Evolutionary conservation across 306 rosid genomes (phyloP).

Genomic region (Cajanus cajan): DNA sequence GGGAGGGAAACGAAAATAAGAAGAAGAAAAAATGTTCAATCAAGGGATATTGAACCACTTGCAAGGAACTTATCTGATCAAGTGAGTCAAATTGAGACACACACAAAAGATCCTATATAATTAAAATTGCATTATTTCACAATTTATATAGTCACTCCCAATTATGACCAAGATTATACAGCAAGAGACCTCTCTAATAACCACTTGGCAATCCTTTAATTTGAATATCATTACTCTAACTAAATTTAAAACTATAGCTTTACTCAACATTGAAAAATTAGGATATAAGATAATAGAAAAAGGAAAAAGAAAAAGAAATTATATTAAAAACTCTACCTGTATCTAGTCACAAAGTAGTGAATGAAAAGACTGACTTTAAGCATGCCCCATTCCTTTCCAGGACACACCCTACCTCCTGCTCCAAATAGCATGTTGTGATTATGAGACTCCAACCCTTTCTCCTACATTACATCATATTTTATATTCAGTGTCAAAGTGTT

Average conservation of each 20-base stretch:
- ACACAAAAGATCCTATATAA: neutral
- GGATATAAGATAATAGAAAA: neutral
- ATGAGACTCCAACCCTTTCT: constrained; percentile 56
- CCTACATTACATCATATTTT: constrained; percentile 41
- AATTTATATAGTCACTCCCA: neutral
- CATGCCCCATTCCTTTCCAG: constrained; percentile 78
- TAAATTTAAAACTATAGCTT: neutral
- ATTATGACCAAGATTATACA: neutral
- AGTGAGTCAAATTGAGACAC: neutral
- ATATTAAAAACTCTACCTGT: constrained; percentile 41
- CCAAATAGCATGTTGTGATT: constrained; percentile 66
- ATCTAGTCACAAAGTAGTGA: constrained; percentile 70
- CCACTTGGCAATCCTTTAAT: neutral
- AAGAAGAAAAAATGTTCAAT: neutral
- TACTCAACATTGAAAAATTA: neutral
- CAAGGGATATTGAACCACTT: neutral
- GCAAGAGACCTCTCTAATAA: neutral
- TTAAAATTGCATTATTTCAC: neutral
- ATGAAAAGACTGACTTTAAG: constrained; percentile 60
- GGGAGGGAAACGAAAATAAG: neutral
- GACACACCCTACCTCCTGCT: constrained; percentile 67
- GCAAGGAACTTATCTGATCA: neutral
- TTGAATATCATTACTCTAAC: neutral
- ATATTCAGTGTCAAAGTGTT: neutral
- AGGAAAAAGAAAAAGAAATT: neutral